Conservation (phyloP, 2,329 filamentous ascomycete species). For the Tympanopsis confertula region DNA sequence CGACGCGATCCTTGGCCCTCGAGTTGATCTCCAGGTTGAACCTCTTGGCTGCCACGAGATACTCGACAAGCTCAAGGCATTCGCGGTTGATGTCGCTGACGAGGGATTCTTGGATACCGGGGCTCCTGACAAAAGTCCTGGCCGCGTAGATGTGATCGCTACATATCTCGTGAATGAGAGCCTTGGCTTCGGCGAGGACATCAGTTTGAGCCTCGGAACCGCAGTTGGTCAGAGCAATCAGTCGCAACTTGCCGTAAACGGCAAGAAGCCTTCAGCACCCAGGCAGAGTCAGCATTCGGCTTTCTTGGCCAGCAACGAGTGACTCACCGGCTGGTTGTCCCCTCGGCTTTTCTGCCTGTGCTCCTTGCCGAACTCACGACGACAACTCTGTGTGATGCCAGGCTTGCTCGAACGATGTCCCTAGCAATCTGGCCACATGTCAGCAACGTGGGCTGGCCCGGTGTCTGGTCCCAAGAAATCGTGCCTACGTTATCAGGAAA, state of each 20-base stretch:
- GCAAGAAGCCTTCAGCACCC: slow-evolving; percentile 55
- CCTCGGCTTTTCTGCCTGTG: slow-evolving; percentile 85
- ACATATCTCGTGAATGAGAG: slow-evolving; percentile 70
- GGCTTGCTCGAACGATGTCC: slow-evolving; percentile 54
- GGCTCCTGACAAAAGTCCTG: slow-evolving; percentile 45
- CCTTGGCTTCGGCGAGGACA: slow-evolving; percentile 53
- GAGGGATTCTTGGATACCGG: slow-evolving; percentile 44
- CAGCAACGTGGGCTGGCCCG: too few species aligned
- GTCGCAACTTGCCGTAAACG: slow-evolving; percentile 44
- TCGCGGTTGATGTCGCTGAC: slow-evolving; percentile 61
- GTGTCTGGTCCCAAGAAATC: not conserved
- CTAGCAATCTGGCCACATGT: slow-evolving; percentile 49
- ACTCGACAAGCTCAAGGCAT: slow-evolving; percentile 71
- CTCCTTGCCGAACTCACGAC: slow-evolving; percentile 94
- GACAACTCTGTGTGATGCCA: slow-evolving; percentile 64
- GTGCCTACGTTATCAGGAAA: slow-evolving; percentile 58
- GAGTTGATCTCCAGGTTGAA: slow-evolving; percentile 68
- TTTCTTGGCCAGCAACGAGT: slow-evolving; percentile 57
- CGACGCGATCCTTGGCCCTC: slow-evolving; percentile 72
- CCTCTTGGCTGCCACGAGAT: slow-evolving; percentile 48
- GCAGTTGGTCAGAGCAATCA: slow-evolving; percentile 38
- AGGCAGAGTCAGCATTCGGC: slow-evolving; percentile 88
- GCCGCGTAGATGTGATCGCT: slow-evolving; percentile 70
- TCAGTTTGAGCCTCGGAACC: slow-evolving; percentile 38
- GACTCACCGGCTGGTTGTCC: slow-evolving; percentile 85